These are phyloP conservation scores for Ophiosphaerella herpotricha DNA, from an alignment of 2,329 filamentous ascomycete genomes.

Conservation along the genomic window DNA sequence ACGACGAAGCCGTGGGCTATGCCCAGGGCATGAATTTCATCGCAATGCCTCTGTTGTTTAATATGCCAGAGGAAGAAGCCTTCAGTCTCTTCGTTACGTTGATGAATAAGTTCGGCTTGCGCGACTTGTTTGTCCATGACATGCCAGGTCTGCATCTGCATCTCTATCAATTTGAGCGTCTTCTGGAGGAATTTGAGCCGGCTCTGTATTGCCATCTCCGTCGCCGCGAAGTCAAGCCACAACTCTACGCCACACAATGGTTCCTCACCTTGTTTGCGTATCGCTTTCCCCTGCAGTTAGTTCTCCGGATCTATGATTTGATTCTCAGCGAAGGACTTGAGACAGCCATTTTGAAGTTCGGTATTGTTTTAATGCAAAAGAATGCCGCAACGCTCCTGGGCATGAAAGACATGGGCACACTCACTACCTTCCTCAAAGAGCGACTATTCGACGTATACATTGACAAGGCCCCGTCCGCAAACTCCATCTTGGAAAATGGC, in stretches of 20 bases:
- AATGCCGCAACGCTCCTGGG: slow-evolving; percentile 77
- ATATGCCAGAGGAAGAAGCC: slow-evolving; percentile 97
- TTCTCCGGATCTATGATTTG: slow-evolving; percentile 94
- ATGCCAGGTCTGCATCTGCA: slow-evolving; percentile 96
- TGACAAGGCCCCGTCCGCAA: slow-evolving; percentile 88
- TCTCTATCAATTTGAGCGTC: slow-evolving; percentile 90
- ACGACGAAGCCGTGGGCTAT: slow-evolving; percentile 92
- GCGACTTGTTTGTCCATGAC: slow-evolving; percentile 90
- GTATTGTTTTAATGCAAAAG: slow-evolving; percentile 94
- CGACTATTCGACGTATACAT: slow-evolving; percentile 96
- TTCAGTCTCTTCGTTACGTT: slow-evolving; percentile 90
- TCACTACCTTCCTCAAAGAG: slow-evolving; percentile 92
- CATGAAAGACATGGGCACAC: slow-evolving; percentile 88
- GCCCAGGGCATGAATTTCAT: slow-evolving; percentile 99
- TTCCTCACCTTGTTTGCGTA: slow-evolving; percentile 99
- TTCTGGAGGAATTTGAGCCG: slow-evolving; percentile 92
- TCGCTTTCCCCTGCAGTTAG: slow-evolving; percentile 92
- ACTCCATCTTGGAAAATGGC: slow-evolving; percentile 89
- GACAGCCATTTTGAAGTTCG: slow-evolving; percentile 87
- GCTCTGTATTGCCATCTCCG: slow-evolving; percentile 93
- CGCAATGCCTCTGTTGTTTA: slow-evolving; percentile 94
- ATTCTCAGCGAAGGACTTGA: slow-evolving; percentile 92
- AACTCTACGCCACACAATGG: slow-evolving; percentile 98
- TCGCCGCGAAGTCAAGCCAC: slow-evolving; percentile 82
- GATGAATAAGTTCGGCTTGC: slow-evolving; percentile 95